Evolutionary conservation across 805 yeast genomes (phyloP).

Genomic region (Kurtzmaniella fragi): DNA sequence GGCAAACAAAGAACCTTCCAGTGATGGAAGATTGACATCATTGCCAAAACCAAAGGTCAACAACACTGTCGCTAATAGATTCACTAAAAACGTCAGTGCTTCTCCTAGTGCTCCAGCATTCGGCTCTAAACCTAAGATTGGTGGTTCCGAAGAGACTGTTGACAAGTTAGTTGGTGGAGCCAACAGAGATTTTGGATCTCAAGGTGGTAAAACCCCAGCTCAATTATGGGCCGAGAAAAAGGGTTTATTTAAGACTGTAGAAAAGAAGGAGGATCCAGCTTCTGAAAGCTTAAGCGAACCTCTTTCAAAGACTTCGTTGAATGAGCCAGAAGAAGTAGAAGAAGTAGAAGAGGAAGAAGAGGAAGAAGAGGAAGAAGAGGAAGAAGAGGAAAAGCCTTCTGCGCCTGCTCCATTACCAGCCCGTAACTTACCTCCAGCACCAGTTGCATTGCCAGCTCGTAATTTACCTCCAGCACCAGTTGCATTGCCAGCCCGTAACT

Average conservation of each 20-base stretch:
- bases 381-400: conserved; percentile 6
- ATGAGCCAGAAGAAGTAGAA: conserved; percentile 10
- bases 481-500: conserved; percentile 7
- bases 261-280: conserved; percentile 13
- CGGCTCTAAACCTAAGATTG: conserved; percentile 35
- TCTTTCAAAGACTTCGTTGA: conserved; percentile 17
- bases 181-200: conserved; percentile 56
- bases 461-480: conserved; percentile 6
- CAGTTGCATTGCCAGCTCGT: too few species aligned
- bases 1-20: conserved; percentile 15
- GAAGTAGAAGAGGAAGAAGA: conserved; percentile 10
- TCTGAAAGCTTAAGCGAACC: conserved; percentile 14
- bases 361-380: conserved; percentile 10
- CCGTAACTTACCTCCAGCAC: conserved; percentile 17
- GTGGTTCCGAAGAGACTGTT: conserved; percentile 25
- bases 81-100: conserved; percentile 29
- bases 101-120: conserved; percentile 19
- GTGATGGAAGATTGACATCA: conserved; percentile 51
- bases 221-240: conserved; percentile 93
- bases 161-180: conserved; percentile 55
- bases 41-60: conserved; percentile 59
- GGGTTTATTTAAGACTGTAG: conserved; percentile 53
- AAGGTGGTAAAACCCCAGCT: conserved; percentile 86
- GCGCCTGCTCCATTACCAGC: conserved; percentile 12
- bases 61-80: conserved; percentile 48